A percentile compares a stretch with the other conserved stretches of the same genome.
These are phyloP conservation scores for Podaxis sp. DNA, from an alignment of 768 basidiomycete genomes.

Conservation along the genomic window DNA sequence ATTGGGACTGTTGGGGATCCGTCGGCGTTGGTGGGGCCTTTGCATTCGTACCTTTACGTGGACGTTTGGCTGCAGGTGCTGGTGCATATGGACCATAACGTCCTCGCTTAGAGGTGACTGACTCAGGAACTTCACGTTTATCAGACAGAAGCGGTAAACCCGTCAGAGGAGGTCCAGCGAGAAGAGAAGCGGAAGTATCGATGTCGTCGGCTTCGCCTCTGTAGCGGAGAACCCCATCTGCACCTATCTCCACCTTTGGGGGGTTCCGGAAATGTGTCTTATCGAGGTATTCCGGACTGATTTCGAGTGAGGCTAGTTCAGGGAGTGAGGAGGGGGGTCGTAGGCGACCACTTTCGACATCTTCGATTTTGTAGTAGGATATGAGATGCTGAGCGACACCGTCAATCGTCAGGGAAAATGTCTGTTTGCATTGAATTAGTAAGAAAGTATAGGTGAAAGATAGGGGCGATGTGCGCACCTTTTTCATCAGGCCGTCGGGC, in stretches of 20 bases:
- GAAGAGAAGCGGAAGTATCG: conserved; percentile 45
- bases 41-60: conserved; percentile 32
- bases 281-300: conserved; percentile 85
- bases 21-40: conserved; percentile 16
- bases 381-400: conserved; percentile 91
- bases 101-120: conserved; percentile 33
- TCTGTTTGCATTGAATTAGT: conserved; percentile 45
- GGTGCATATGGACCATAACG: conserved; percentile 44
- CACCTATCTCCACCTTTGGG: conserved; percentile 82
- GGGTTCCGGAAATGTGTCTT: conserved; percentile 91
- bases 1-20: conserved; percentile 1
- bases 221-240: conserved; percentile 81
- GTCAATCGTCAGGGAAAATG: conserved; percentile 84
- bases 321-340: conserved; percentile 86
- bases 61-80: conserved; percentile 29
- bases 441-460: background rate
- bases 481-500: conserved; percentile 92
- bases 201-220: conserved; percentile 81
- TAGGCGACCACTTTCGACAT: conserved; percentile 86
- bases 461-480: conserved; percentile 51
- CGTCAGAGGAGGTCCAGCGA: conserved; percentile 22
- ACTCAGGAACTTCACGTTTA: conserved; percentile 37
- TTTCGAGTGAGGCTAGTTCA: conserved; percentile 83
- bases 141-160: conserved; percentile 52
- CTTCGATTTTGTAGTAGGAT: conserved; percentile 91